phyloP scores from a whole-genome alignment of 139 green algal genomes.

The Chlorella sp. region DNA sequence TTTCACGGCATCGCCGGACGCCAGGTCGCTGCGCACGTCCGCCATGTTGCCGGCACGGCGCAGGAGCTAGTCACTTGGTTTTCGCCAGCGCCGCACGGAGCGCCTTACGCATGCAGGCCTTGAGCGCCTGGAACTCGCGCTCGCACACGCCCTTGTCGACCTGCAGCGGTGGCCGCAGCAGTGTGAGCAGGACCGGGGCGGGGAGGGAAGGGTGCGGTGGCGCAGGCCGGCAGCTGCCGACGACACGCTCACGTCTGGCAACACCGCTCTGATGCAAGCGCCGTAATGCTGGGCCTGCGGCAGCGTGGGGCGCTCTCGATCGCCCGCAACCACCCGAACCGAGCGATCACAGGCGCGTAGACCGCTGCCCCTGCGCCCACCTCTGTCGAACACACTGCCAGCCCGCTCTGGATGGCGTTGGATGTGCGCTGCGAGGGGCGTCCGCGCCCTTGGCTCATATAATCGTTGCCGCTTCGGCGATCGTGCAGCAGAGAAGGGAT shows the following conservation, averaged over 20 bases:
- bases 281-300: slow-evolving; percentile 39
- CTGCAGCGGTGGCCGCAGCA: slow-evolving; percentile 6
- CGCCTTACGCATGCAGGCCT: slow-evolving; percentile 20
- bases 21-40: slow-evolving; percentile 25
- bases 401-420: no score
- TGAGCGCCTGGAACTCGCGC: slow-evolving; percentile 36
- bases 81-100: slow-evolving; percentile 16
- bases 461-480: no score
- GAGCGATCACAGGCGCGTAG: no score
- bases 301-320: no score
- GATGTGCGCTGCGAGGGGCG: no score
- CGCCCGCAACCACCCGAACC: no score
- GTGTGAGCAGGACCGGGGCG: background rate
- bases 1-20: slow-evolving; percentile 18
- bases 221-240: background rate
- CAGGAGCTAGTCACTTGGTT: background rate
- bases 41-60: background rate
- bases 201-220: background rate
- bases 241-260: slow-evolving; percentile 31
- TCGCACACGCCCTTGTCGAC: slow-evolving; percentile 41
- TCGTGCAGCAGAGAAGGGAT: no score
- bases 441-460: no score
- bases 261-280: slow-evolving; percentile 18
- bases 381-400: no score
- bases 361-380: no score